A percentile compares a stretch with the other conserved stretches of the same genome.
Conservation (phyloP, 352 stramenopile species). For the Pythium brachiatum region DNA sequence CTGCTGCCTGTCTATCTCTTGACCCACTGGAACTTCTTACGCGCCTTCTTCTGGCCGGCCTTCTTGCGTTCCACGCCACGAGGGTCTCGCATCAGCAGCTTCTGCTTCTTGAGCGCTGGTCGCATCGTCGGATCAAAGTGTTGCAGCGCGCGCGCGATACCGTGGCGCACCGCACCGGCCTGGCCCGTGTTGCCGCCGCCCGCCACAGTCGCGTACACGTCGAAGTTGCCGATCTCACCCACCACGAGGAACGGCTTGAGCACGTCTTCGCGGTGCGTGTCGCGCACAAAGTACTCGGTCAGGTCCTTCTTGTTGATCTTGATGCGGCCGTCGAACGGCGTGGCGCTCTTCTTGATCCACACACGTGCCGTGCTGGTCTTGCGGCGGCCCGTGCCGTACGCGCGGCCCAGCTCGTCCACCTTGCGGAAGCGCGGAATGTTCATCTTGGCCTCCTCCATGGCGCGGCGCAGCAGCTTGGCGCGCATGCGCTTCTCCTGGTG, state of each 20-base stretch:
- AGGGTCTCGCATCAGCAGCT: constrained; percentile 93
- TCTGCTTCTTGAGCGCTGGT: constrained; percentile 90
- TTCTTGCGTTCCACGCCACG: constrained; percentile 98
- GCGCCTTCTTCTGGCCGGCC: constrained; percentile 92
- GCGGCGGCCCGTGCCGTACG: constrained; percentile 90
- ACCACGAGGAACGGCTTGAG: constrained; percentile 77
- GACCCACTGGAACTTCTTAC: constrained; percentile 98
- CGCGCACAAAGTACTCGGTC: constrained; percentile 91
- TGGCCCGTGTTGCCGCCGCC: constrained; percentile 94
- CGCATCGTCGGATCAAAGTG: constrained; percentile 93
- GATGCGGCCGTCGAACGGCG: constrained; percentile 85
- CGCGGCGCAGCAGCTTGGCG: constrained; percentile 60
- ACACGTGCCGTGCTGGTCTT: constrained; percentile 94
- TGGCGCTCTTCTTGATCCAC: constrained; percentile 86
- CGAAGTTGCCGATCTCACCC: constrained; percentile 80
- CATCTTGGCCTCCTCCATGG: constrained; percentile 70
- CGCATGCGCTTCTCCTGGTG: constrained; percentile 64
- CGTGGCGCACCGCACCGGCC: constrained; percentile 92
- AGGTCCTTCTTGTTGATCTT: constrained; percentile 94
- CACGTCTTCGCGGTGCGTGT: constrained; percentile 88
- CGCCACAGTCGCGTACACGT: constrained; percentile 90
- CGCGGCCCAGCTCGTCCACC: constrained; percentile 73
- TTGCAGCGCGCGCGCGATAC: constrained; percentile 91
- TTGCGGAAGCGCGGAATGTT: constrained; percentile 68
- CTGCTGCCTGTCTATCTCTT: constrained; percentile 88